Evolutionary conservation across 345 rosid species (phyloP).

Genomic region (Camelina sativa): DNA sequence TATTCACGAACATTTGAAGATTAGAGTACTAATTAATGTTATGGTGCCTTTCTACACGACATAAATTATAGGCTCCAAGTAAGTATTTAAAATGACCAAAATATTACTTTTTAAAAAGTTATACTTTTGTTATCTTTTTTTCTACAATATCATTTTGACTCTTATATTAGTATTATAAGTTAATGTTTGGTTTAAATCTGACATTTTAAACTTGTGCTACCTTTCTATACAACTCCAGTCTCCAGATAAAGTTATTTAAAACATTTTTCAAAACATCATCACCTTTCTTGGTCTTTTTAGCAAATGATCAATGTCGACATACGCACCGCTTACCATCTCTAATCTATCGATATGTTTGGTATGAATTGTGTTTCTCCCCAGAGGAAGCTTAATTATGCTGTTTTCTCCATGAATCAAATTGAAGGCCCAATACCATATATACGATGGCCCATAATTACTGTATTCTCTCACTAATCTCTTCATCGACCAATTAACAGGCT

Average conservation of each 20-base stretch:
- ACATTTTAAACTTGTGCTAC: slow-evolving; percentile 16
- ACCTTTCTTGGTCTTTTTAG: background rate
- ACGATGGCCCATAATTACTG: background rate
- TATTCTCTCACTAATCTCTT: too few species aligned
- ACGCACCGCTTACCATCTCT: background rate
- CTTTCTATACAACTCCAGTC: background rate
- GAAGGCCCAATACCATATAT: background rate
- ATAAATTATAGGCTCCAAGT: slow-evolving; percentile 14
- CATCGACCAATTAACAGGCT: too few species aligned
- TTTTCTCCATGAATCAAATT: too few species aligned
- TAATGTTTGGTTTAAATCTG: slow-evolving; percentile 16
- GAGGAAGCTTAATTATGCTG: too few species aligned
- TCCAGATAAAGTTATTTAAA: background rate
- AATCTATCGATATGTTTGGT: too few species aligned
- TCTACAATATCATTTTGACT: slow-evolving; percentile 23
- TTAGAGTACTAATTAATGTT: background rate
- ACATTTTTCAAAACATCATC: slow-evolving; percentile 2
- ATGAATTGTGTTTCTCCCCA: too few species aligned
- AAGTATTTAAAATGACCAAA: slow-evolving; percentile 15
- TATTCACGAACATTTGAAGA: slow-evolving; percentile 12
- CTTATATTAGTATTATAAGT: slow-evolving; percentile 2
- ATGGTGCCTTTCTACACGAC: slow-evolving; percentile 32
- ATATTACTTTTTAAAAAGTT: slow-evolving; percentile 17
- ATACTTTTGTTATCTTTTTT: background rate
- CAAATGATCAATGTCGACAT: slow-evolving; percentile 26